phyloP scores from a whole-genome alignment of 2,329 filamentous ascomycete species.

The Colletotrichum neosansevieriae region DNA sequence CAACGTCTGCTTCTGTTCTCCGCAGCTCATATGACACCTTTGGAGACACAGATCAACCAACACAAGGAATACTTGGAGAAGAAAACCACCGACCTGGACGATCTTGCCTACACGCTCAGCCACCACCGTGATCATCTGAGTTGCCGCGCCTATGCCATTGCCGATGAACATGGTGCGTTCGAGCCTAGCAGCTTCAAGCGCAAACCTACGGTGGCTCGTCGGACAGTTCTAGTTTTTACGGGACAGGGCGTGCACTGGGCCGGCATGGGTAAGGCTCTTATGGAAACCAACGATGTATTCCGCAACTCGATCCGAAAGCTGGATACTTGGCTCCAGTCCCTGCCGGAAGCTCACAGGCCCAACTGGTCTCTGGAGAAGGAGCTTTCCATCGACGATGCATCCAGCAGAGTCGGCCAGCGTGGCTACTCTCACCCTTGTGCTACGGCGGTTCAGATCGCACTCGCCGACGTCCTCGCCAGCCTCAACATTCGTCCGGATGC shows the following conservation, averaged over 20 bases:
- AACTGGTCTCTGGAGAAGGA: conserved; percentile 43
- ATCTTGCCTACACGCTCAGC: conserved; percentile 49
- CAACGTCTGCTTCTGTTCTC: conserved; percentile 32
- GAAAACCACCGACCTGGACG: conserved; percentile 36
- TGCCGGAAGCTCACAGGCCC: conserved; percentile 36
- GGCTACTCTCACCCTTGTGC: conserved; percentile 46
- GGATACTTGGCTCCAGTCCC: conserved; percentile 34
- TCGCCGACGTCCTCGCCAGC: conserved; percentile 53
- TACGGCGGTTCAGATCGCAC: conserved; percentile 53
- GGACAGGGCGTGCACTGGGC: conserved; percentile 42
- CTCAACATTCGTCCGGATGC: conserved; percentile 49
- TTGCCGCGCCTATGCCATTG: conserved; percentile 45
- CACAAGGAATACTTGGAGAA: conserved; percentile 43
- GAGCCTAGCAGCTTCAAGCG: conserved; percentile 35
- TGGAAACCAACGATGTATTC: conserved; percentile 30
- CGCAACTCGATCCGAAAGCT: conserved; percentile 34
- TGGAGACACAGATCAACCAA: conserved; percentile 26
- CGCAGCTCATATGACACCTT: conserved; percentile 7
- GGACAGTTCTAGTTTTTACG: conserved; percentile 39
- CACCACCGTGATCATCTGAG: conserved; percentile 46
- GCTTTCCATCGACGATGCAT: conserved; percentile 42
- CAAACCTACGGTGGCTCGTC: conserved; percentile 26
- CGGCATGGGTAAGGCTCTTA: conserved; percentile 38
- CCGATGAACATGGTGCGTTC: conserved; percentile 35
- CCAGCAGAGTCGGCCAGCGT: conserved; percentile 44